Evolutionary conservation across 2,329 filamentous ascomycete species (phyloP).

Genomic region (Botrytis paeoniae): DNA sequence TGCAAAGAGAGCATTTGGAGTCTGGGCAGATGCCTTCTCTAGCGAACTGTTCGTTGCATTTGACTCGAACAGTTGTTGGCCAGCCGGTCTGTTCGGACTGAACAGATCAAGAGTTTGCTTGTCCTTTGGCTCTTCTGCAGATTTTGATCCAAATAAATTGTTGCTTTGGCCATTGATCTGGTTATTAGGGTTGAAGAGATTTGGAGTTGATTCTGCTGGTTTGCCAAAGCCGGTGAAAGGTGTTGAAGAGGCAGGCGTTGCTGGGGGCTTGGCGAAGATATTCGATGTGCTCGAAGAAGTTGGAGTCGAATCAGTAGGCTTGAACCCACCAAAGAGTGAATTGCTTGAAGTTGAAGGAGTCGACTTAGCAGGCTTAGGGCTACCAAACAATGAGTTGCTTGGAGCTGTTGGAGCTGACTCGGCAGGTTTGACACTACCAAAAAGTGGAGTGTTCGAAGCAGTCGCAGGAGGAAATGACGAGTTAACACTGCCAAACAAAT

Average conservation of each 20-base stretch:
- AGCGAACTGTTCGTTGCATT: background rate
- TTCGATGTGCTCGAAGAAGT: background rate
- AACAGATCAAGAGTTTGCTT: background rate
- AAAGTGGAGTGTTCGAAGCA: slow-evolving; percentile 10
- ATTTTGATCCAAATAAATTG: slow-evolving; percentile 4
- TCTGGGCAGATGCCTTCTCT: slow-evolving; percentile 2
- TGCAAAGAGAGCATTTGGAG: slow-evolving; percentile 6
- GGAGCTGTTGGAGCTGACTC: background rate
- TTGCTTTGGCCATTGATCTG: slow-evolving; percentile 9
- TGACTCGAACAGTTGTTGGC: background rate
- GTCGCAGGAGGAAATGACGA: slow-evolving; percentile 16
- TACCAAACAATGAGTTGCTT: background rate
- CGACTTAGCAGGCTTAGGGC: background rate
- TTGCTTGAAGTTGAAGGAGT: background rate
- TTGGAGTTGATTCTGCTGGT: slow-evolving; percentile 1
- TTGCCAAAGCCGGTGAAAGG: background rate
- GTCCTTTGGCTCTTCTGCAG: slow-evolving; percentile 8
- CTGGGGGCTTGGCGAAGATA: background rate
- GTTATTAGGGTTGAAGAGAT: slow-evolving; percentile 4
- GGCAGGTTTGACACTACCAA: slow-evolving; percentile 9
- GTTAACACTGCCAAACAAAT: slow-evolving; percentile 21
- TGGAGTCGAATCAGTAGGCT: background rate
- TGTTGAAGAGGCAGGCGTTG: background rate
- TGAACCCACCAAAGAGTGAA: background rate
- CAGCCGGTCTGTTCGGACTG: background rate